Conservation (phyloP, 495 filamentous ascomycete species). For the Elaphomyces granulatus region DNA sequence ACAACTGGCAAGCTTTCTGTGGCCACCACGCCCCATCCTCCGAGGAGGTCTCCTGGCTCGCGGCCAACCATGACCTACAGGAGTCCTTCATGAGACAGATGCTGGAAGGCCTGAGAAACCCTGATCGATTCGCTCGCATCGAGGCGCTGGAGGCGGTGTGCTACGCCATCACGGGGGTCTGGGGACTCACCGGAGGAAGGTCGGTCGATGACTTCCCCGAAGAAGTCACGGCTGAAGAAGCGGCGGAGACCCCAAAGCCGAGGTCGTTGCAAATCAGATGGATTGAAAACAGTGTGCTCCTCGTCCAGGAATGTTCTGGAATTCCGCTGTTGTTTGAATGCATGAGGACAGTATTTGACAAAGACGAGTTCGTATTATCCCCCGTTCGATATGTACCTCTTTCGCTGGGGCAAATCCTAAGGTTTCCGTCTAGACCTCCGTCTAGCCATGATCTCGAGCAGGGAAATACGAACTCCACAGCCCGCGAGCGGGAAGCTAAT, state of each 20-base stretch:
- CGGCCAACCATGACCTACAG: conserved; percentile 28
- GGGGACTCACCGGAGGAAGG: conserved; percentile 56
- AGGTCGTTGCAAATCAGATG: conserved; percentile 51
- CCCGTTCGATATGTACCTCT: conserved; percentile 13
- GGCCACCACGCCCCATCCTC: conserved; percentile 22
- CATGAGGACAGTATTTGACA: conserved; percentile 45
- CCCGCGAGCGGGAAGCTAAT: conserved; percentile 33
- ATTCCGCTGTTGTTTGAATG: conserved; percentile 45
- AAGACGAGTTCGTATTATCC: conserved; percentile 15
- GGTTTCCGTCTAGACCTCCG: neutral
- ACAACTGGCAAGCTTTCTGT: conserved; percentile 41
- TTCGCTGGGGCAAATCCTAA: neutral
- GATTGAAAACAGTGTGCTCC: conserved; percentile 48
- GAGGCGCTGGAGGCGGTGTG: conserved; percentile 60
- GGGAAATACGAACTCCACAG: conserved; percentile 22
- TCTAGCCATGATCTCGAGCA: conserved; percentile 10
- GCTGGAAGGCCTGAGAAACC: conserved; percentile 27
- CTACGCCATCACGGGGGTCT: conserved; percentile 64
- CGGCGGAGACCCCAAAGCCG: conserved; percentile 25
- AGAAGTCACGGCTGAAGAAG: conserved; percentile 11
- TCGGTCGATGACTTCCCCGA: conserved; percentile 17
- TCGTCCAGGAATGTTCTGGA: conserved; percentile 46
- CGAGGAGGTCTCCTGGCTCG: conserved; percentile 34
- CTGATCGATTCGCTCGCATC: conserved; percentile 39
- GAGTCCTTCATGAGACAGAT: conserved; percentile 30